Evolutionary conservation across 371 early-diverging fungal genomes (phyloP).

Genomic region (Apophysomyces ossiformis): DNA sequence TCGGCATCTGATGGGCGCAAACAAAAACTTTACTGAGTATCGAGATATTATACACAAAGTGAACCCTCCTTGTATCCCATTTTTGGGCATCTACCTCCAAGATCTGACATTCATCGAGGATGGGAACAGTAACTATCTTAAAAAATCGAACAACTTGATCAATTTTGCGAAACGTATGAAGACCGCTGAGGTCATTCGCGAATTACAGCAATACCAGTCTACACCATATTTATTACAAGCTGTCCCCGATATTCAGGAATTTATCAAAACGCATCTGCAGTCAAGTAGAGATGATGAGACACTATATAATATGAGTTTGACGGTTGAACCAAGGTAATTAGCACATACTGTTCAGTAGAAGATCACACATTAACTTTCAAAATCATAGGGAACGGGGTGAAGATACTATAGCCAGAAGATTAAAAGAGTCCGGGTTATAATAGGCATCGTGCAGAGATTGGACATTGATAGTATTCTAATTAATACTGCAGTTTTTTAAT

Average conservation of each 20-base stretch:
- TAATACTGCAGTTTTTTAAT: no score
- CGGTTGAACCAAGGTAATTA: slow-evolving; percentile 68
- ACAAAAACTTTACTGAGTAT: slow-evolving; percentile 85
- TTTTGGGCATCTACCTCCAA: slow-evolving; percentile 85
- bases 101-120: slow-evolving; percentile 94
- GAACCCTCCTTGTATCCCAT: slow-evolving; percentile 94
- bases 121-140: slow-evolving; percentile 83
- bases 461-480: no score
- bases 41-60: slow-evolving; percentile 84
- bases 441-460: slow-evolving; percentile 21
- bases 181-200: slow-evolving; percentile 86
- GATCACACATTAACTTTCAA: not conserved
- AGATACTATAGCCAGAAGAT: slow-evolving; percentile 64
- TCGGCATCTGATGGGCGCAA: slow-evolving; percentile 76
- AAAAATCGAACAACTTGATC: slow-evolving; percentile 67
- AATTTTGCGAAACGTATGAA: slow-evolving; percentile 91
- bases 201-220: slow-evolving; percentile 90
- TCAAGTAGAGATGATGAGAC: slow-evolving; percentile 70
- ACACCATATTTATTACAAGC: slow-evolving; percentile 77
- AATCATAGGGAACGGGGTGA: slow-evolving; percentile 56
- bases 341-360: not conserved
- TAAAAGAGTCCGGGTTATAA: slow-evolving; percentile 69
- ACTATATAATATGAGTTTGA: slow-evolving; percentile 72
- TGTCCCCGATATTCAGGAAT: slow-evolving; percentile 84
- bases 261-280: slow-evolving; percentile 67